phyloP scores from a whole-genome alignment of 352 stramenopile genomes.

The Phytopythium aichiense region DNA sequence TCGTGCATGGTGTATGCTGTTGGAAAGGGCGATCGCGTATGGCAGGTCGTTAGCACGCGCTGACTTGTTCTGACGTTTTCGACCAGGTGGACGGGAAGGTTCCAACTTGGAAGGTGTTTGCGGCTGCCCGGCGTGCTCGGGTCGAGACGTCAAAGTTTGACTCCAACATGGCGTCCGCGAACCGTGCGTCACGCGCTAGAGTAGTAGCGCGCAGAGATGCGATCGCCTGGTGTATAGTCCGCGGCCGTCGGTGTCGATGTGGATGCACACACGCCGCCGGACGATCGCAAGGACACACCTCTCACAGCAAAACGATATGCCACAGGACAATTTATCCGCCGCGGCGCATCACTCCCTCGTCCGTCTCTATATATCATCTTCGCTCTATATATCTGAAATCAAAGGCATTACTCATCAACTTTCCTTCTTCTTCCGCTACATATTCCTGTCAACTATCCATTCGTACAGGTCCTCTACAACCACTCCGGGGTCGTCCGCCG shows the following conservation, averaged over 20 bases:
- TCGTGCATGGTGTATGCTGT: not conserved
- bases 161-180: no score
- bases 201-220: no score
- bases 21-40: not conserved
- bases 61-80: conserved; percentile 4
- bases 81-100: not conserved
- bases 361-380: not conserved
- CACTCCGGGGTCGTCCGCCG: not conserved
- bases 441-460: no score
- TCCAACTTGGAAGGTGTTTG: not conserved
- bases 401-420: not conserved
- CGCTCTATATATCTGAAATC: not conserved
- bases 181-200: no score
- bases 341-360: not conserved
- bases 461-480: not conserved
- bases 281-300: not conserved
- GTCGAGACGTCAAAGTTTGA: not conserved
- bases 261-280: not conserved
- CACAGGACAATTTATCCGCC: not conserved
- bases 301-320: not conserved
- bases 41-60: not conserved
- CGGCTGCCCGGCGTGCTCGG: not conserved
- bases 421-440: no score
- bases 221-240: not conserved
- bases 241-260: not conserved